Conservation (phyloP, 1,284 basidiomycete genomes). For the Cryptococcus sp. region DNA sequence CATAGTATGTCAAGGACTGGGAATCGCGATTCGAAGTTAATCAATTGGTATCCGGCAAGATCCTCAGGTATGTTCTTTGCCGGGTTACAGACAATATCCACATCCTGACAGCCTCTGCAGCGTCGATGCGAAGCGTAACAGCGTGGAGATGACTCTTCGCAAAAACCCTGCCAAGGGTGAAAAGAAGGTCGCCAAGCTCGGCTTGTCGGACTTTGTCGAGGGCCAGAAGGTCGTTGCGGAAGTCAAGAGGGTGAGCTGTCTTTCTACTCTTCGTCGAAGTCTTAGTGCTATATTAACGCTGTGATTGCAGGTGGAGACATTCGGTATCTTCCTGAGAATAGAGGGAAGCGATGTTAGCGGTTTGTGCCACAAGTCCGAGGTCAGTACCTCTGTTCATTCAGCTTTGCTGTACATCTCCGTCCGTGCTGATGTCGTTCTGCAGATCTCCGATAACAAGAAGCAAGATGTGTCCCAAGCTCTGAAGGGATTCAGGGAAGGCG, state of each 20-base stretch:
- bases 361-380: conserved; percentile 91
- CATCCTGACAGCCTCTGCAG: conserved; percentile 53
- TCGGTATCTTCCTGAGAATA: conserved; percentile 89
- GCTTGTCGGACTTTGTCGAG: conserved; percentile 63
- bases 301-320: conserved; percentile 65
- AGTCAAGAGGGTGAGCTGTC: conserved; percentile 60
- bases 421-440: conserved; percentile 6
- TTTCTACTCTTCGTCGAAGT: neutral
- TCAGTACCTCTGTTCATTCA: conserved; percentile 42
- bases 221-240: conserved; percentile 75
- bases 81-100: neutral
- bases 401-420: conserved; percentile 7
- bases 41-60: conserved; percentile 83
- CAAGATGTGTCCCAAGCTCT: conserved; percentile 76
- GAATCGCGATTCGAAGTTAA: conserved; percentile 75
- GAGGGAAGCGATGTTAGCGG: conserved; percentile 80
- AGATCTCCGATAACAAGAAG: conserved; percentile 82
- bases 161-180: conserved; percentile 57
- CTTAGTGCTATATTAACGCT: conserved; percentile 14
- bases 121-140: conserved; percentile 66
- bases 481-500: conserved; percentile 80
- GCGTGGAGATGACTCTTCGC: conserved; percentile 85
- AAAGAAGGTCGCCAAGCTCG: conserved; percentile 41
- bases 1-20: conserved; percentile 92
- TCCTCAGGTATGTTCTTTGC: conserved; percentile 62